These are phyloP conservation scores for Articulospora tetracladia DNA, from an alignment of 495 filamentous ascomycete genomes.

Conservation along the genomic window DNA sequence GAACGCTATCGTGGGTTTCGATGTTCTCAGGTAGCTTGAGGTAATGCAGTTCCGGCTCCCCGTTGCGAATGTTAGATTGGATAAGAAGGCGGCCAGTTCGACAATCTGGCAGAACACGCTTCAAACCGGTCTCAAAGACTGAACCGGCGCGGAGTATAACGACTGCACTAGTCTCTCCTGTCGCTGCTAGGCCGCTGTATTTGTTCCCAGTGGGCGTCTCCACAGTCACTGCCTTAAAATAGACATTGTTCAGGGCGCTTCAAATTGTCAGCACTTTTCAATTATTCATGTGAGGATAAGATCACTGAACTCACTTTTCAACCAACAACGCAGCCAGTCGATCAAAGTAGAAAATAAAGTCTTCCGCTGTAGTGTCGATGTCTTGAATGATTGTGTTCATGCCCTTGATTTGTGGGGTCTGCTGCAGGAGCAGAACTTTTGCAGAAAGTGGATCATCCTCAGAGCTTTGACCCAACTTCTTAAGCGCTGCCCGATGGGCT, in stretches of 20 bases:
- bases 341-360: constrained; percentile 97
- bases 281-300: neutral
- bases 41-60: constrained; percentile 91
- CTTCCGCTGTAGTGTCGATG: constrained; percentile 73
- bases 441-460: constrained; percentile 67
- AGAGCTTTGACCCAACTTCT: constrained; percentile 62
- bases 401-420: constrained; percentile 72
- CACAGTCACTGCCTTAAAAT: constrained; percentile 57
- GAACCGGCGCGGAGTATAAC: constrained; percentile 84
- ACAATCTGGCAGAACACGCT: constrained; percentile 87
- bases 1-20: constrained; percentile 66
- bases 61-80: constrained; percentile 77
- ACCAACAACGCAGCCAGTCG: constrained; percentile 78
- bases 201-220: constrained; percentile 60
- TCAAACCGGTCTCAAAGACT: constrained; percentile 80
- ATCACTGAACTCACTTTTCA: constrained; percentile 55
- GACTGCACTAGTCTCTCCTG: constrained; percentile 78
- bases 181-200: constrained; percentile 65
- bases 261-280: constrained; percentile 1
- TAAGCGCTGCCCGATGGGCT: constrained; percentile 72
- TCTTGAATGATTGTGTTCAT: constrained; percentile 91
- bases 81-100: constrained; percentile 85
- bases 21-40: constrained; percentile 71
- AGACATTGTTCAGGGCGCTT: constrained; percentile 69
- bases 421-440: constrained; percentile 65